Conservation (phyloP, 345 rosid species). For the Hirschfeldia incana region DNA sequence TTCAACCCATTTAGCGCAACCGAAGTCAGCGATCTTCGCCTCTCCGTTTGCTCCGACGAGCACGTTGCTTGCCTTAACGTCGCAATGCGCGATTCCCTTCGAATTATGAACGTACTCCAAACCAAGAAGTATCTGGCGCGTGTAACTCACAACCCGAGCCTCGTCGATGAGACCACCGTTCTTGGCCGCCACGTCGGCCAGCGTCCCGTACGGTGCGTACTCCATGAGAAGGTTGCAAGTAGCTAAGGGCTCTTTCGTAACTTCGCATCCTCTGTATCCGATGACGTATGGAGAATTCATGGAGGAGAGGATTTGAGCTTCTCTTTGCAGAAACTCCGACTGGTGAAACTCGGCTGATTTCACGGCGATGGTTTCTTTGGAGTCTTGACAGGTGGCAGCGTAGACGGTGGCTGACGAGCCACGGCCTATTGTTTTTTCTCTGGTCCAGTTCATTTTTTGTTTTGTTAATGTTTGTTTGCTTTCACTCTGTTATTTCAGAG, state of each 20-base stretch:
- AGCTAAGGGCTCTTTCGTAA: conserved; percentile 41
- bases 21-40: conserved; percentile 71
- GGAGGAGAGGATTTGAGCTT: conserved; percentile 53
- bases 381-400: conserved; percentile 44
- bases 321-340: conserved; percentile 54
- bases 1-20: conserved; percentile 57
- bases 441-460: conserved; percentile 61
- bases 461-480: conserved; percentile 18
- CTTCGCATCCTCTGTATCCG: conserved; percentile 58
- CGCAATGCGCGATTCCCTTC: conserved; percentile 65
- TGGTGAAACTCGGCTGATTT: conserved; percentile 52
- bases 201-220: conserved; percentile 58
- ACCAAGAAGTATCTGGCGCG: conserved; percentile 58
- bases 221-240: conserved; percentile 70
- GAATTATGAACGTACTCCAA: conserved; percentile 59
- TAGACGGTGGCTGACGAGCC: conserved; percentile 80
- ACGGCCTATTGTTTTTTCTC: conserved; percentile 60
- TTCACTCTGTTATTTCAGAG: conserved; percentile 13
- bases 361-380: conserved; percentile 61
- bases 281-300: conserved; percentile 52
- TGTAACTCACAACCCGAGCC: conserved; percentile 42
- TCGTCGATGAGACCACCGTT: conserved; percentile 51
- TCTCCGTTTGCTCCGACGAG: conserved; percentile 51
- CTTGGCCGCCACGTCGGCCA: conserved; percentile 41
- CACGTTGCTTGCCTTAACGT: conserved; percentile 69